These are phyloP conservation scores for Ophiostoma sp. DNA, from an alignment of 2,329 filamentous ascomycete species.

Conservation along the genomic window DNA sequence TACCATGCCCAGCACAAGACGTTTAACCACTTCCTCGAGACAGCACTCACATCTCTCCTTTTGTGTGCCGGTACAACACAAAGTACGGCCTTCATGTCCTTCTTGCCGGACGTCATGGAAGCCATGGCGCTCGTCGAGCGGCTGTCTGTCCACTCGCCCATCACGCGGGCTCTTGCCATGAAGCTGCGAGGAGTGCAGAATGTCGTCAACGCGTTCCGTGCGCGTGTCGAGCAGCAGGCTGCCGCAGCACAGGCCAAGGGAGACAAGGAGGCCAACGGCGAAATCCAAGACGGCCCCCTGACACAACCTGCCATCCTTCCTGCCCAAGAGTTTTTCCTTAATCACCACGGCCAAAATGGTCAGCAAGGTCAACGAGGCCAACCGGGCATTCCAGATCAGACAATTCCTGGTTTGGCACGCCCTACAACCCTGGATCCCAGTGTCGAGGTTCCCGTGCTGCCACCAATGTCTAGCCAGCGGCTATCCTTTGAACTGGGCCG, in stretches of 20 bases:
- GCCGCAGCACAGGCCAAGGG: not conserved
- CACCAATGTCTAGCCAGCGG: not conserved
- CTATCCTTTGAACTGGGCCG: not conserved
- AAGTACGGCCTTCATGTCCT: not conserved
- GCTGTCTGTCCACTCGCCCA: not conserved
- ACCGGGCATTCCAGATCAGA: not conserved
- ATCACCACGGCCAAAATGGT: not conserved
- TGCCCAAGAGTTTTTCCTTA: not conserved
- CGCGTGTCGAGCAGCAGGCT: not conserved
- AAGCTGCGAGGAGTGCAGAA: not conserved
- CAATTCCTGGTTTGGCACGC: not conserved
- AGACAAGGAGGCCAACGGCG: not conserved
- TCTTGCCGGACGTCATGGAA: not conserved
- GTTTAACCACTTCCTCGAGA: constrained; percentile 14
- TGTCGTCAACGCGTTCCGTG: not conserved
- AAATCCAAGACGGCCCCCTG: too few relatives aligned
- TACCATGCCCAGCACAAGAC: constrained; percentile 17
- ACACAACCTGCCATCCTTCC: not conserved
- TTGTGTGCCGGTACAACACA: not conserved
- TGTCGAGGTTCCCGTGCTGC: not conserved
- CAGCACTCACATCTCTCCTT: not conserved
- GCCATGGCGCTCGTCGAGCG: constrained; percentile 4
- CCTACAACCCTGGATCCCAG: not conserved
- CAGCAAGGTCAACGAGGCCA: not conserved
- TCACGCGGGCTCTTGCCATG: not conserved